These are phyloP conservation scores for Talaromyces sp. DNA, from an alignment of 2,329 filamentous ascomycete species.

Conservation along the genomic window DNA sequence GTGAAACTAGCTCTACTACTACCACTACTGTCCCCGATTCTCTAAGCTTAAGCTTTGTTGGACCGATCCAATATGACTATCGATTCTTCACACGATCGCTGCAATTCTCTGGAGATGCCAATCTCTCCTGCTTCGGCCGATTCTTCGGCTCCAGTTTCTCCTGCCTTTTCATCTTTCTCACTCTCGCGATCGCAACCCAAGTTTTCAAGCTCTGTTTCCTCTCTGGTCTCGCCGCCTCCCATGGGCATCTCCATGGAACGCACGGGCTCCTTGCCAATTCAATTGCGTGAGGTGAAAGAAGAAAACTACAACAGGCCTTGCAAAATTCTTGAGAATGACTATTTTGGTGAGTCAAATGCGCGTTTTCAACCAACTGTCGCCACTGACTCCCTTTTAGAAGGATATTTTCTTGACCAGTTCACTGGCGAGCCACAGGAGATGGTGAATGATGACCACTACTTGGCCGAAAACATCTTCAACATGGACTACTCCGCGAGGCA, in stretches of 20 bases:
- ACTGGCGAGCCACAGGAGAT: constrained; percentile 4
- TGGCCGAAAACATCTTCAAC: neutral
- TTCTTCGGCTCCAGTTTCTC: constrained; percentile 35
- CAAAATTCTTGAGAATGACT: constrained; percentile 52
- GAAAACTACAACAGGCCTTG: constrained; percentile 66
- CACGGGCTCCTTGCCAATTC: constrained; percentile 53
- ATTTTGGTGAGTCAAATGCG: constrained; percentile 63
- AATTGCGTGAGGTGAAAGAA: constrained; percentile 77
- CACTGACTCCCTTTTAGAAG: constrained; percentile 2
- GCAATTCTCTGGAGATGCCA: constrained; percentile 4
- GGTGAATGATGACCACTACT: constrained; percentile 4
- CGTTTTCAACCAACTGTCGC: constrained; percentile 1
- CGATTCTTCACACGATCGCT: neutral
- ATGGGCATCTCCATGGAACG: constrained; percentile 45
- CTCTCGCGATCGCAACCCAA: constrained; percentile 36
- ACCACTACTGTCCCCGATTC: neutral
- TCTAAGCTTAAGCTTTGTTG: neutral
- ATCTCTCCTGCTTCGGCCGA: constrained; percentile 25
- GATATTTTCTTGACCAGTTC: constrained; percentile 6
- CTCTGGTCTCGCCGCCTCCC: constrained; percentile 58
- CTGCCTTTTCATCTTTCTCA: constrained; percentile 35
- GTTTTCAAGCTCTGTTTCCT: constrained; percentile 67
- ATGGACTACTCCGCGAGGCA: constrained; percentile 38
- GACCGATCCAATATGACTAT: neutral
- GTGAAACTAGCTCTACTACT: neutral